Evolutionary conservation across 306 rosid genomes (phyloP), one percentile per base, ranked within the genome.

Genomic region (Cicer cuneatum): DNA sequence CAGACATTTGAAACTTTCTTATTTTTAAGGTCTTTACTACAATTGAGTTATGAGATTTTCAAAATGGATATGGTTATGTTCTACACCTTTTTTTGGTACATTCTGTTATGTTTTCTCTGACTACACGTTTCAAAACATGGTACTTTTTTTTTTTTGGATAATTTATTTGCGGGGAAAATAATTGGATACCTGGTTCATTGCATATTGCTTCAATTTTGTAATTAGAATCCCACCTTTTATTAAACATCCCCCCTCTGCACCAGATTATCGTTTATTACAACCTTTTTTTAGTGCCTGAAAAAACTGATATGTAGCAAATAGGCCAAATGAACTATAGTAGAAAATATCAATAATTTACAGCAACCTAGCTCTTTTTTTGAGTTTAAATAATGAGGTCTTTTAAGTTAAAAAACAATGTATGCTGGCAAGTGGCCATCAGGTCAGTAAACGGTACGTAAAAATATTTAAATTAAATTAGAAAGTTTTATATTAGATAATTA

Each of bases 31-130:
- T n/a, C 63, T 35, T 62, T 13, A 5, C 5, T 10, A 21, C 8
- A 76, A 59, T 37, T 68, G 75, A 54, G 39, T 66, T 43, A 33
- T 15, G 15, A 53, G 11, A 7, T 75, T 42, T 65, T 75, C 18
- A 52, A 40, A 29, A 29, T 29, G 35, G 35, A 29, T 29, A 29
- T 1, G 35, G 35, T 29, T 29, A 29, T 29, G 35, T 29, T 29
- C 35, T 29, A 29, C 35, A 29, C 35, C 35, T 3, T 29, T 29
- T 29, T 29, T 29, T 3, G 35, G 35, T 29, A 29, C 35, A 3
- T 29, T 29, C 35, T 29, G 35, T 29, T 29, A 24, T 49, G 43
- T 43, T 66, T 10, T 66, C 40, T 21, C 7, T 54, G 7, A 52
- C 35, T 9, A n/a, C 59, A 12, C 35, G 42, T 14, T 69, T 12